phyloP scores from a whole-genome alignment of 2,329 filamentous ascomycete species.

The Westerdykella ornata region DNA sequence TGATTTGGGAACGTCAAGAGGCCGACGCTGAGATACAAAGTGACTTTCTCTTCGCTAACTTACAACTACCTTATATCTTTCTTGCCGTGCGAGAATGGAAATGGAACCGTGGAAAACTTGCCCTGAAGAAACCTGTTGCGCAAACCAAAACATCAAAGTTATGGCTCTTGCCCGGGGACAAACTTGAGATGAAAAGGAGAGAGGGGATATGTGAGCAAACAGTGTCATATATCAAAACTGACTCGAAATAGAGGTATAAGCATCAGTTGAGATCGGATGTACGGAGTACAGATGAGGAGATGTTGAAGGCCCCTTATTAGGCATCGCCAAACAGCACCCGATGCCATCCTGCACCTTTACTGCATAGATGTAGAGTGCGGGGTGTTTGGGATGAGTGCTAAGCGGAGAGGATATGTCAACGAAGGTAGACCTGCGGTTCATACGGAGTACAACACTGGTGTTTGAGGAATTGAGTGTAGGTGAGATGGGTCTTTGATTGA shows the following conservation, averaged over 20 bases:
- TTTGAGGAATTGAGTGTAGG: no score
- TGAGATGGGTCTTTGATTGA: no score
- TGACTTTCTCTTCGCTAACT: conserved; percentile 30
- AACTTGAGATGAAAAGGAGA: neutral
- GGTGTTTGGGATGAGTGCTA: no score
- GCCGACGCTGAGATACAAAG: conserved; percentile 38
- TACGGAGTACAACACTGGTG: no score
- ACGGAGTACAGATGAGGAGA: conserved; percentile 6
- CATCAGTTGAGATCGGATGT: conserved; percentile 6
- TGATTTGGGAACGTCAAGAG: conserved; percentile 43
- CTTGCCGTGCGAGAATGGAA: conserved; percentile 20
- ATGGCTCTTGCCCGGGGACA: conserved; percentile 3
- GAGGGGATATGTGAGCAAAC: neutral
- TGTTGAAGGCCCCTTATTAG: no score
- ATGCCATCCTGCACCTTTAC: no score
- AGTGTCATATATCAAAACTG: neutral
- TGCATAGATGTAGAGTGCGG: no score
- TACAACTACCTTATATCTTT: conserved; percentile 34
- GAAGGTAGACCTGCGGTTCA: no score
- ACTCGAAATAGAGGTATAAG: conserved; percentile 1
- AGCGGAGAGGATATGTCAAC: no score
- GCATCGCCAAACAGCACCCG: no score
- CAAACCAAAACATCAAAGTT: conserved; percentile 14
- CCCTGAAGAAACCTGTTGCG: conserved; percentile 13
- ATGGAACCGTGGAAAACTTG: conserved; percentile 13